These are phyloP conservation scores for Polytrichum commune DNA, from an alignment of 225 moss, liverwort and hornwort species.

Conservation along the genomic window DNA sequence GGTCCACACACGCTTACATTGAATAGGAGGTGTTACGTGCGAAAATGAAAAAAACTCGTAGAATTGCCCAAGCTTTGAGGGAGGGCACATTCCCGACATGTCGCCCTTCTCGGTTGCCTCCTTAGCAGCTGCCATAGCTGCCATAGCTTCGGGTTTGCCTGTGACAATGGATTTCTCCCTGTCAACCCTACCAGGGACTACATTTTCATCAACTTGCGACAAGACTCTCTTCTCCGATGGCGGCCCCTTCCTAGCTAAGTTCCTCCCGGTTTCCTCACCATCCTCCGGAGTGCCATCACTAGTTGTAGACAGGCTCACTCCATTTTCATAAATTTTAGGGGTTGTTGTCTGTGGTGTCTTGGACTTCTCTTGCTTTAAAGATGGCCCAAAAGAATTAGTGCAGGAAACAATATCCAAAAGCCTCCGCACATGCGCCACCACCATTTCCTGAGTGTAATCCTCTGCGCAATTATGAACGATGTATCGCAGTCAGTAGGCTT, in stretches of 20 bases:
- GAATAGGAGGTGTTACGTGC: constrained; percentile 50
- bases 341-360: constrained; percentile 28
- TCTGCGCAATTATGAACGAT: constrained; percentile 27
- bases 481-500: too few species aligned
- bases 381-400: constrained; percentile 59
- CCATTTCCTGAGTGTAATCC: constrained; percentile 51
- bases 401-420: constrained; percentile 59
- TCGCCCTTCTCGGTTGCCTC: constrained; percentile 75
- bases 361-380: constrained; percentile 37
- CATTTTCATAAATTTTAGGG: constrained; percentile 16
- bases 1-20: constrained; percentile 46
- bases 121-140: constrained; percentile 70
- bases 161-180: constrained; percentile 42
- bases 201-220: constrained; percentile 25
- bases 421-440: constrained; percentile 49
- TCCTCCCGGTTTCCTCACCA: background rate
- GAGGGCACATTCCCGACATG: constrained; percentile 75
- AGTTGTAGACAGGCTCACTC: constrained; percentile 8
- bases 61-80: constrained; percentile 67
- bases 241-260: constrained; percentile 10
- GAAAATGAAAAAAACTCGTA: constrained; percentile 71
- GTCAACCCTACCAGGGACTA: constrained; percentile 16
- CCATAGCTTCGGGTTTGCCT: constrained; percentile 68
- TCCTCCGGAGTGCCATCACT: constrained; percentile 29
- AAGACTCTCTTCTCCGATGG: constrained; percentile 18